Percentiles rank a stretch among this genome's conserved stretches.
Conservation (phyloP, 2,329 filamentous ascomycete genomes). For the Talaromyces sp. region DNA sequence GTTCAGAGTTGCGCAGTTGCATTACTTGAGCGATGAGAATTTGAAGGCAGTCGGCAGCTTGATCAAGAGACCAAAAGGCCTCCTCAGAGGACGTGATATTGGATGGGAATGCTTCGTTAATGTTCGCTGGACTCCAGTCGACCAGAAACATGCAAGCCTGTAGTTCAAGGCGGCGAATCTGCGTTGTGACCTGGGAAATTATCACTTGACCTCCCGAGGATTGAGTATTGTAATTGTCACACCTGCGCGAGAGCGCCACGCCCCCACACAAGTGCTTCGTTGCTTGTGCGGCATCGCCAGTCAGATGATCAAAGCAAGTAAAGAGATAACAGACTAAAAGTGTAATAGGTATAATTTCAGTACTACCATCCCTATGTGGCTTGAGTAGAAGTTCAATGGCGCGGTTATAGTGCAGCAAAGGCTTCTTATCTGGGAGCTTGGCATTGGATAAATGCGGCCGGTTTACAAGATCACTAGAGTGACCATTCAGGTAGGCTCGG, state of each 20-base stretch:
- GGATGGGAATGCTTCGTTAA: conserved; percentile 24
- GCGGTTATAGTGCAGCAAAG: conserved; percentile 20
- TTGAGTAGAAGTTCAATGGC: conserved; percentile 31
- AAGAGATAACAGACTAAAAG: conserved; percentile 47
- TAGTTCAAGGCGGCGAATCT: conserved; percentile 42
- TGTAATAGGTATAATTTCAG: conserved; percentile 34
- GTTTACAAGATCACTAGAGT: conserved; percentile 9
- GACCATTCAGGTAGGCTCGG: conserved; percentile 25
- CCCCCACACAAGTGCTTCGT: conserved; percentile 40
- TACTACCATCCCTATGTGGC: conserved; percentile 17
- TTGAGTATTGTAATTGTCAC: not conserved
- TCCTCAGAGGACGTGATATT: conserved; percentile 2
- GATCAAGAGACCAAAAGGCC: conserved; percentile 33
- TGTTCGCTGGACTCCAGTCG: conserved; percentile 31
- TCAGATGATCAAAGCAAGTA: conserved; percentile 43
- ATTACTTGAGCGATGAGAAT: conserved; percentile 34
- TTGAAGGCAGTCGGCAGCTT: conserved; percentile 38
- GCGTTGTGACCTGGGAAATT: conserved; percentile 34
- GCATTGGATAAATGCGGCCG: conserved; percentile 3
- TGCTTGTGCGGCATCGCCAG: conserved; percentile 39
- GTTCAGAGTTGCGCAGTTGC: conserved; percentile 29
- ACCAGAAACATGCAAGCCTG: conserved; percentile 39
- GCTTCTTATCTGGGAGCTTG: conserved; percentile 18
- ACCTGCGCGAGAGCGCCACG: conserved; percentile 30
- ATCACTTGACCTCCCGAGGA: conserved; percentile 23